Evolutionary conservation across 805 yeast genomes (phyloP), one percentile per base, ranked within the genome.

Genomic region (Candida jianshihensis): DNA sequence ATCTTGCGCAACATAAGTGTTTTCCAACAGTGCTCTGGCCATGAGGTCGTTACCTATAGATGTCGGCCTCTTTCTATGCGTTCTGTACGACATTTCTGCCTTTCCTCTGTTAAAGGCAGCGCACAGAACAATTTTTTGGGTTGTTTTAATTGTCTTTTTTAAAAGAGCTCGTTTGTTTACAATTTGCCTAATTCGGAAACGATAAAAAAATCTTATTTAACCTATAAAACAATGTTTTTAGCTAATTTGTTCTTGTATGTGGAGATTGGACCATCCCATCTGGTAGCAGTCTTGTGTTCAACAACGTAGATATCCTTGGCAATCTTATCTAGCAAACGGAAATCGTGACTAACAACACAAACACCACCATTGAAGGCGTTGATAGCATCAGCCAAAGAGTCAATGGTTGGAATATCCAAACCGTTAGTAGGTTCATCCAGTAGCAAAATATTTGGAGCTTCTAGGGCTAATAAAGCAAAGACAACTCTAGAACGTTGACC

Each of bases 361-460:
- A 90, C 96, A 75, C 98, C 98, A 68, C 98, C 98, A 59, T 81
- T 84, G 74, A 85, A 92, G 22, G 77, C 82, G 49, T 88, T 81
- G 61, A 92, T 90, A 47, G 98, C 98, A 39, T 83, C 95, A 36
- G 97, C 98, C 55, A 92, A 73, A 30, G 98, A 92, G 67, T 92
- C 98, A 60, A 92, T 92, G 35, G 98, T 89, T 57, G 97, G 88
- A 54, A 92, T 90, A 73, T 92, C 98, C 66, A 92, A 73, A 75
- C 97, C 97, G 75, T 92, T 92, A 49, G 98, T 92, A 77, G 98
- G 98, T 81, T 92, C 98, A 73, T 92, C 98, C 68, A 92, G 73
- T 60, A 92, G 70, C 54, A 92, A 71, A 63, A 92, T 86, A 68
- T 92, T 92, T 57, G 98, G 98, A 45, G 84, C 70, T 68, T 92